These are phyloP conservation scores for Acanthamoeba quina DNA, from an alignment of 208 protist species.

Conservation along the genomic window DNA sequence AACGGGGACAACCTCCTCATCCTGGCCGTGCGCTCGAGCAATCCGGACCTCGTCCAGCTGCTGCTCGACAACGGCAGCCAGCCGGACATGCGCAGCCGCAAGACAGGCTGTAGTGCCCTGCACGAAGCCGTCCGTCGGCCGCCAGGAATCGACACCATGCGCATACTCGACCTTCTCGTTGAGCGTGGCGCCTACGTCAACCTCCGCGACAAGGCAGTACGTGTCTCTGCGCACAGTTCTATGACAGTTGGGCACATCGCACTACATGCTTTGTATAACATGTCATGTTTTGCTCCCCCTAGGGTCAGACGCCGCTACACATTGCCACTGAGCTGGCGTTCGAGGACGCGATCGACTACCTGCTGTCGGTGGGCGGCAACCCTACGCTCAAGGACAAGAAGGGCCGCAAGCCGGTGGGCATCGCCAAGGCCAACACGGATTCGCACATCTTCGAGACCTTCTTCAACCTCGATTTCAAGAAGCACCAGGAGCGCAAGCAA, in stretches of 20 bases:
- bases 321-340: not conserved
- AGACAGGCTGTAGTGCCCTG: conserved; percentile 9
- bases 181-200: conserved; percentile 43
- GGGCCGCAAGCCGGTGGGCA: conserved; percentile 40
- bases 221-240: too few relatives aligned
- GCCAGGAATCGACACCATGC: conserved; percentile 8
- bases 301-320: conserved; percentile 47
- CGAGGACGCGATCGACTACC: conserved; percentile 30
- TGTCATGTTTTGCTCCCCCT: not conserved
- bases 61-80: not conserved
- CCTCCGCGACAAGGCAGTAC: conserved; percentile 24
- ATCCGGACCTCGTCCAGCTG: not conserved
- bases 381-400: conserved; percentile 42
- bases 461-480: conserved; percentile 1
- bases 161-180: not conserved
- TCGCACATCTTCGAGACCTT: conserved; percentile 4
- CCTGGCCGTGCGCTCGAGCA: not conserved
- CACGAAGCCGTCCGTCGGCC: not conserved
- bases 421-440: not conserved
- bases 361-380: conserved; percentile 30
- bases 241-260: too few relatives aligned
- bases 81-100: conserved; percentile 8
- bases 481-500: not conserved
- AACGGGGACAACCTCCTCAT: conserved; percentile 4
- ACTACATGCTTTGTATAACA: not conserved